Evolutionary conservation across 768 basidiomycete genomes (phyloP).

Genomic region (Phanerodontia chrysosporium): DNA sequence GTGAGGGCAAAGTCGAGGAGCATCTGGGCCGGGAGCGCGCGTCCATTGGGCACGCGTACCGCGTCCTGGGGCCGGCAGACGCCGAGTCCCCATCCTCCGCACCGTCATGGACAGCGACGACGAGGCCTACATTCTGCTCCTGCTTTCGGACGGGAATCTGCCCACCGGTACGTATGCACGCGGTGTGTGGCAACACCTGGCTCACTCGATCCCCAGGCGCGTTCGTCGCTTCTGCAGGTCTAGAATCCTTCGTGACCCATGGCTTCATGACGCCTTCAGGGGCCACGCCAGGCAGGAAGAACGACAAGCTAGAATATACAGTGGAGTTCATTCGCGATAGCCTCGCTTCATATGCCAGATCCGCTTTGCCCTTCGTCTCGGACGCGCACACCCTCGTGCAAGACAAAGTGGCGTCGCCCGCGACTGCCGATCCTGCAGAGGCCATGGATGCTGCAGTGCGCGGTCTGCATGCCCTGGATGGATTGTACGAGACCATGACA

Average conservation of each 20-base stretch:
- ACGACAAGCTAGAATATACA: conserved; percentile 31
- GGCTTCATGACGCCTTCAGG: conserved; percentile 47
- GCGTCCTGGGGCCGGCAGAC: conserved; percentile 12
- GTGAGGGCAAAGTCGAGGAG: neutral
- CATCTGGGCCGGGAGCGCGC: conserved; percentile 11
- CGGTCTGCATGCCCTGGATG: conserved; percentile 57
- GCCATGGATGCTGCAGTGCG: conserved; percentile 29
- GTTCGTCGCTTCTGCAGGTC: conserved; percentile 90
- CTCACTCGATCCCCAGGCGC: conserved; percentile 48
- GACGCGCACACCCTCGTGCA: conserved; percentile 54
- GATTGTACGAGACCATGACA: conserved; percentile 78
- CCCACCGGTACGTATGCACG: conserved; percentile 49
- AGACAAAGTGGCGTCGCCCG: neutral
- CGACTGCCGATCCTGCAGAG: neutral
- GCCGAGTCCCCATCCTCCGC: neutral
- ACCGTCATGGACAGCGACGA: conserved; percentile 32
- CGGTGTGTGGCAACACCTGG: neutral
- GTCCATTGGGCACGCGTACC: conserved; percentile 8
- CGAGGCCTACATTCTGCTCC: conserved; percentile 68
- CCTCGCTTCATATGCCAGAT: conserved; percentile 72
- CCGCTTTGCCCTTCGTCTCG: conserved; percentile 74
- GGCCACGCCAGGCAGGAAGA: conserved; percentile 27
- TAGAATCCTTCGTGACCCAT: conserved; percentile 88
- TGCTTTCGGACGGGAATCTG: conserved; percentile 88
- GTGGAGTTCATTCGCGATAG: conserved; percentile 67